Percentiles rank a stretch among this genome's conserved stretches.
Evolutionary conservation across 2,329 filamentous ascomycete species (phyloP).

Genomic region (Leptographium flavum): DNA sequence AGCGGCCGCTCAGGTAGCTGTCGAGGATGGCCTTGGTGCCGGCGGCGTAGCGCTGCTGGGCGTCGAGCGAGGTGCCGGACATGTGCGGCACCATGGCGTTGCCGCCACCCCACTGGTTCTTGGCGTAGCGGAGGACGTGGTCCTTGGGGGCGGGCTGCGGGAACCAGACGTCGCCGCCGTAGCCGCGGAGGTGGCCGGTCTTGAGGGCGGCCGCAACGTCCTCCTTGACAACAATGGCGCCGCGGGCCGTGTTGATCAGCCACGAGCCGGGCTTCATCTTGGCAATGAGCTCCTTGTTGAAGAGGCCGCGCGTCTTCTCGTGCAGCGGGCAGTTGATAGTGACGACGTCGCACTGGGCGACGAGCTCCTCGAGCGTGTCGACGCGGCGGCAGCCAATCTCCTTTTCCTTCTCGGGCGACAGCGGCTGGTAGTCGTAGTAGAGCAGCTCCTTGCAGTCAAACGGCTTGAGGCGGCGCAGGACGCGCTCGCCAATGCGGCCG

Average conservation of each 20-base stretch:
- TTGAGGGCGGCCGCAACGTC: constrained; percentile 91
- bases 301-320: constrained; percentile 90
- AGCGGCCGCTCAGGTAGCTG: constrained; percentile 74
- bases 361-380: constrained; percentile 79
- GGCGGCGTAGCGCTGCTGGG: constrained; percentile 80
- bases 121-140: constrained; percentile 81
- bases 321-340: constrained; percentile 99
- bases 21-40: constrained; percentile 83
- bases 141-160: constrained; percentile 90
- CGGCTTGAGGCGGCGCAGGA: constrained; percentile 85
- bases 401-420: constrained; percentile 71
- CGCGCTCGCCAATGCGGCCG: constrained; percentile 95
- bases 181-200: constrained; percentile 78
- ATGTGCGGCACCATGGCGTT: constrained; percentile 99
- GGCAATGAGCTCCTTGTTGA: constrained; percentile 92
- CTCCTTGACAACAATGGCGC: constrained; percentile 98
- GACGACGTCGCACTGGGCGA: constrained; percentile 88
- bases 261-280: constrained; percentile 99
- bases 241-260: constrained; percentile 97
- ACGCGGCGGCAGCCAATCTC: constrained; percentile 93
- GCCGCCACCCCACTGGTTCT: constrained; percentile 90
- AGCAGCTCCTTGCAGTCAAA: constrained; percentile 99
- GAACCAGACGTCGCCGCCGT: constrained; percentile 90
- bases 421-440: constrained; percentile 98
- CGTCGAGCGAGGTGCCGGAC: constrained; percentile 97